Evolutionary conservation across 306 rosid species (phyloP).

Genomic region (Vigna mungo): DNA sequence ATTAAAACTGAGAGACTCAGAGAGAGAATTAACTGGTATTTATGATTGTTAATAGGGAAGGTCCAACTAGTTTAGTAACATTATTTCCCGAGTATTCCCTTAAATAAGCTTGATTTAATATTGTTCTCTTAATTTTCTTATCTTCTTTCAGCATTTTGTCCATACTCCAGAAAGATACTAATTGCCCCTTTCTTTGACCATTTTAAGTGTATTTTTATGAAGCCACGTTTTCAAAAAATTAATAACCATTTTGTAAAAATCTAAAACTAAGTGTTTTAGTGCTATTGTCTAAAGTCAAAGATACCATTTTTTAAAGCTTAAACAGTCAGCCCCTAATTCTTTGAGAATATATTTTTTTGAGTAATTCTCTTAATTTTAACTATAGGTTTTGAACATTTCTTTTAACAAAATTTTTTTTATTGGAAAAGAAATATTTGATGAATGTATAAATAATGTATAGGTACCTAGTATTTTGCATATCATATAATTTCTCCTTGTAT

Average conservation of each 20-base stretch:
- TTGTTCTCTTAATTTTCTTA: neutral
- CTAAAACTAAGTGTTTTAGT: too few relatives aligned
- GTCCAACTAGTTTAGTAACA: conserved; percentile 10
- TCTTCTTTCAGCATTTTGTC: conserved; percentile 6
- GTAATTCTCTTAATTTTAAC: too few relatives aligned
- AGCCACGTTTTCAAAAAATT: neutral
- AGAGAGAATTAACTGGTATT: neutral
- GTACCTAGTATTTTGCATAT: neutral
- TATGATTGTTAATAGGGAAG: neutral
- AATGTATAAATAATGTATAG: neutral
- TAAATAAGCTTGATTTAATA: conserved; percentile 4
- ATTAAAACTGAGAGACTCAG: neutral
- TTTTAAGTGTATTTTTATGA: neutral
- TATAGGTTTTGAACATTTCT: conserved; percentile 5
- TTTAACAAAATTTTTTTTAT: neutral
- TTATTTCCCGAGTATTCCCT: neutral
- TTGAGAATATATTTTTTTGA: too few relatives aligned
- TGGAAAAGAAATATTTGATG: neutral
- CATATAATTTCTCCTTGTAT: neutral
- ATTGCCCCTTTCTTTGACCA: neutral
- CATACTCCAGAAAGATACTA: neutral
- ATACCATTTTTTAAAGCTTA: too few relatives aligned
- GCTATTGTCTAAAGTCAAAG: too few relatives aligned
- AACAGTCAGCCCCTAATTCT: too few relatives aligned
- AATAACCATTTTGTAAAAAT: too few relatives aligned